Evolutionary conservation across 1,139 yeast species (phyloP).

Genomic region (Taphrina communis): DNA sequence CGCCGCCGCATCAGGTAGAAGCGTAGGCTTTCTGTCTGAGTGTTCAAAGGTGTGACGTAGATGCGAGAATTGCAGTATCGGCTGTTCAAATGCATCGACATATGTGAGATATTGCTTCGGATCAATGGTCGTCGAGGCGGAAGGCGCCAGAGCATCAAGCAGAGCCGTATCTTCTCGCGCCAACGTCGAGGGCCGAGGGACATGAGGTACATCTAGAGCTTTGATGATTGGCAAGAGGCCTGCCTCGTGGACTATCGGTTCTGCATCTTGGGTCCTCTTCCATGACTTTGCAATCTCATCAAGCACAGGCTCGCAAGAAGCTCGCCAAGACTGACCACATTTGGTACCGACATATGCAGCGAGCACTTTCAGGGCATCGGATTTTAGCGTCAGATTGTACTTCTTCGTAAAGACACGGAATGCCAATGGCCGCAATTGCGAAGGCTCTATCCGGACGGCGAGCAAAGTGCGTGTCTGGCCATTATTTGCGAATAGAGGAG

Average conservation of each 20-base stretch:
- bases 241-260: constrained; percentile 42
- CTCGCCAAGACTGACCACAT: constrained; percentile 88
- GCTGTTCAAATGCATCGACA: constrained; percentile 70
- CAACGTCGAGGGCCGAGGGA: constrained; percentile 28
- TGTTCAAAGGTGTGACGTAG: constrained; percentile 67
- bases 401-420: constrained; percentile 88
- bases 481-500: constrained; percentile 25
- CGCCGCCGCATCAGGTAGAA: constrained; percentile 47
- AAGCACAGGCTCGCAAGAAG: constrained; percentile 67
- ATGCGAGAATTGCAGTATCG: constrained; percentile 67
- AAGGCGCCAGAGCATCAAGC: constrained; percentile 15
- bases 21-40: constrained; percentile 40
- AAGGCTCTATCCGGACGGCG: constrained; percentile 77
- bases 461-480: constrained; percentile 49
- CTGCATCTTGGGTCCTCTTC: constrained; percentile 56
- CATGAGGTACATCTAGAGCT: constrained; percentile 40
- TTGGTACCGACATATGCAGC: constrained; percentile 74
- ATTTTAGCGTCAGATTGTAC: constrained; percentile 86
- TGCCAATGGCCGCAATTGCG: constrained; percentile 87
- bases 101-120: constrained; percentile 49
- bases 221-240: constrained; percentile 42
- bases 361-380: constrained; percentile 75
- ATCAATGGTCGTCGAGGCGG: constrained; percentile 12
- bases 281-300: constrained; percentile 82
- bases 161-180: constrained; percentile 38